Percentiles rank a stretch among this genome's conserved stretches.
Evolutionary conservation across 139 green algal species (phyloP).

Genomic region (Coccomyxa sp.): DNA sequence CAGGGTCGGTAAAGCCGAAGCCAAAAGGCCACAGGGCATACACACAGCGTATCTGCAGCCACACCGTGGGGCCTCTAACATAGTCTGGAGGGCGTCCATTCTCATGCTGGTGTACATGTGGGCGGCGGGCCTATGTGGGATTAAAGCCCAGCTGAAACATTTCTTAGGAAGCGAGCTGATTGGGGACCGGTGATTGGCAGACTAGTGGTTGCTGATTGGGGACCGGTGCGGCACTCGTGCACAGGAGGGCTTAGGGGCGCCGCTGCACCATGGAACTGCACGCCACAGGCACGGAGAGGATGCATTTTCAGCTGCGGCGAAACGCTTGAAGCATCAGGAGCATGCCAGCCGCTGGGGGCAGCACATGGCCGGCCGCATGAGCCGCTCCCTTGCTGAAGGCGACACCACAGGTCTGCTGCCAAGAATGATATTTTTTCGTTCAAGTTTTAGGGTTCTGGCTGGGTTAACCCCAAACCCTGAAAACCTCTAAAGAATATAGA

Average conservation of each 20-base stretch:
- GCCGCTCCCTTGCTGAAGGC: not conserved
- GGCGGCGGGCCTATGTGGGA: too few relatives aligned
- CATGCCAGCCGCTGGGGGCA: not conserved
- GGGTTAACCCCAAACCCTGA: not conserved
- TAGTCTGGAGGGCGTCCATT: too few relatives aligned
- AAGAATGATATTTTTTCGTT: not conserved
- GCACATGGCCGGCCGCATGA: not conserved
- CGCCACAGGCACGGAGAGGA: not conserved
- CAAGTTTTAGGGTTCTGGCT: not conserved
- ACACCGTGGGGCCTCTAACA: too few relatives aligned
- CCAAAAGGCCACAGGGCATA: too few relatives aligned
- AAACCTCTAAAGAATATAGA: not conserved
- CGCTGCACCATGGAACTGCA: not conserved
- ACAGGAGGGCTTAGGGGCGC: too few relatives aligned
- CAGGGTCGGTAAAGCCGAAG: too few relatives aligned
- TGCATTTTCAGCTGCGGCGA: not conserved
- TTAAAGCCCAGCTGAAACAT: too few relatives aligned
- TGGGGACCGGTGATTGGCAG: too few relatives aligned
- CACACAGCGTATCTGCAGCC: too few relatives aligned
- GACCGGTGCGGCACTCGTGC: not conserved
- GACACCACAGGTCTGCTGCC: not conserved
- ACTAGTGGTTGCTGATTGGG: not conserved
- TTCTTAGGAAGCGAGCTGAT: too few relatives aligned
- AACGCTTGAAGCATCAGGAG: not conserved
- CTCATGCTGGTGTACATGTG: too few relatives aligned